These are phyloP conservation scores for Lichtheimia ramosa DNA, from an alignment of 371 early-diverging fungal species.

Conservation along the genomic window DNA sequence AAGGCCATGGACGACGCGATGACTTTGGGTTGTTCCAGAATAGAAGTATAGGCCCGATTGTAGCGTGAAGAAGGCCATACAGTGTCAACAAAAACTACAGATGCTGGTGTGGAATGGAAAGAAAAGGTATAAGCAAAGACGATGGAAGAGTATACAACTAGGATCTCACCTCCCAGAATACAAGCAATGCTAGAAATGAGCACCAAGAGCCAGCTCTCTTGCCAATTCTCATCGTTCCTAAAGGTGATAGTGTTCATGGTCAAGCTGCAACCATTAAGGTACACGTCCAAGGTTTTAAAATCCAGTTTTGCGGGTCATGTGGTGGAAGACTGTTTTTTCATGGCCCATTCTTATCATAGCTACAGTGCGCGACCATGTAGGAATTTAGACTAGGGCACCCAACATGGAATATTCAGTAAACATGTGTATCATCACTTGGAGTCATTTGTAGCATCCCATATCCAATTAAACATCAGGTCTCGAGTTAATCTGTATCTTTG, in stretches of 20 bases:
- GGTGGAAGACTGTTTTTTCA: too few relatives aligned
- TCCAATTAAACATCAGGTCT: too few relatives aligned
- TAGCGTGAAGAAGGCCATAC: slow-evolving; percentile 6
- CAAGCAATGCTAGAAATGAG: slow-evolving; percentile 38
- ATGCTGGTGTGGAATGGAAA: slow-evolving; percentile 10
- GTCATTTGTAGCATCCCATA: too few relatives aligned
- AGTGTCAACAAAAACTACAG: slow-evolving; percentile 15
- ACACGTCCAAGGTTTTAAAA: background rate
- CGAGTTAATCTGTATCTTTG: too few relatives aligned
- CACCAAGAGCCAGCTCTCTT: slow-evolving; percentile 31
- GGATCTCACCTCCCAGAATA: slow-evolving; percentile 29
- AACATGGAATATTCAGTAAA: too few relatives aligned
- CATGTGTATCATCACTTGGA: too few relatives aligned
- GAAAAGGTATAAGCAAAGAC: background rate
- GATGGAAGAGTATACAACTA: background rate
- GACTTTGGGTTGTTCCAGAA: slow-evolving; percentile 13
- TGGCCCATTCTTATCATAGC: too few relatives aligned
- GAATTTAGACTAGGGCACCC: too few relatives aligned
- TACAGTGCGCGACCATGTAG: too few relatives aligned
- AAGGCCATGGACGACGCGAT: slow-evolving; percentile 24
- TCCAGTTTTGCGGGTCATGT: background rate
- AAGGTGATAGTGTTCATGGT: background rate
- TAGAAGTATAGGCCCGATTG: slow-evolving; percentile 8
- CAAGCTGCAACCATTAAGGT: background rate
- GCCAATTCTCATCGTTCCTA: background rate